These are phyloP conservation scores for Bacterosira constricta DNA, from an alignment of 108 stramenopile genomes.

Conservation along the genomic window DNA sequence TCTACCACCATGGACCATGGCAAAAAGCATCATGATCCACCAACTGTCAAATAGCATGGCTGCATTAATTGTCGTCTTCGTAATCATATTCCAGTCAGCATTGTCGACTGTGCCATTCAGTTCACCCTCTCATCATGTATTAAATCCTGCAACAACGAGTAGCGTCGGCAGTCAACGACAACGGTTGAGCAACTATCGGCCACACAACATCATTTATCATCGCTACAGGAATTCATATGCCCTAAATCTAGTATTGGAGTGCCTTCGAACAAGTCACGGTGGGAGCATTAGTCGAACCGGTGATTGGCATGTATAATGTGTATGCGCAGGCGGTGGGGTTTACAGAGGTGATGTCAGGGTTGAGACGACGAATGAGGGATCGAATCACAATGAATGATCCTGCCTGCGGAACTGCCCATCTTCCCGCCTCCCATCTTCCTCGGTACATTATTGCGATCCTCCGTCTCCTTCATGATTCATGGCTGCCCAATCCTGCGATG, in stretches of 20 bases:
- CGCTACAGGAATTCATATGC: background rate
- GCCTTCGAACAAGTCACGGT: constrained; percentile 66
- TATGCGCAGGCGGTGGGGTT: constrained; percentile 72
- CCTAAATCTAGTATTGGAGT: constrained; percentile 47
- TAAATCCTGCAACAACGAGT: background rate
- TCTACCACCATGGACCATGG: no score
- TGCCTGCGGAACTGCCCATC: no score
- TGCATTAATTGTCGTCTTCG: no score
- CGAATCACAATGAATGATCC: no score
- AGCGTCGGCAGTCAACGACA: background rate
- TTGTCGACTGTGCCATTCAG: background rate
- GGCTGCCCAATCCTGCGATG: no score
- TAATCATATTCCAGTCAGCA: no score
- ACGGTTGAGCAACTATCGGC: no score
- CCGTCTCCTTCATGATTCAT: no score
- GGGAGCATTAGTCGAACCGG: constrained; percentile 59
- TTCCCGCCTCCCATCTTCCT: no score
- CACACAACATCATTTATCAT: background rate
- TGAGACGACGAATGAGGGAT: constrained; percentile 54
- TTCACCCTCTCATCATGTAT: background rate
- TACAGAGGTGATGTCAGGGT: constrained; percentile 79
- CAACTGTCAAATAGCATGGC: no score
- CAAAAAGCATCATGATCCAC: no score
- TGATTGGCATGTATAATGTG: constrained; percentile 73
- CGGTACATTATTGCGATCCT: no score